phyloP scores from a whole-genome alignment of 108 stramenopile species.

The Cyclotella baltica region DNA sequence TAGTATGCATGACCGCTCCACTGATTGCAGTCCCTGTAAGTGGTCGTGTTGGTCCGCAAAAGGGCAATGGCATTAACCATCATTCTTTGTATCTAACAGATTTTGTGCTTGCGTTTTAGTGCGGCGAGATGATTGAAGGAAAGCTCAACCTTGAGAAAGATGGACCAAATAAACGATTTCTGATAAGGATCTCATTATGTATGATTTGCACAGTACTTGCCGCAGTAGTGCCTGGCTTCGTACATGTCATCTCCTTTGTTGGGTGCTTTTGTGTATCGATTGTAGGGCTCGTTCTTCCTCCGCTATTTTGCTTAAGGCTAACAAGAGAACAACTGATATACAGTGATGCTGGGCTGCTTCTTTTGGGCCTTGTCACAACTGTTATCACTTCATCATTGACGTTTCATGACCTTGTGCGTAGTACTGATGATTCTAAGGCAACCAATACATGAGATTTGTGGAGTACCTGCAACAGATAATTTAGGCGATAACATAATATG shows the following conservation, averaged over 20 bases:
- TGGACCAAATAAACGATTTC: slow-evolving; percentile 16
- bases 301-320: slow-evolving; percentile 52
- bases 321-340: background rate
- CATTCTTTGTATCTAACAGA: background rate
- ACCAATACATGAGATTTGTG: no score
- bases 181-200: slow-evolving; percentile 62
- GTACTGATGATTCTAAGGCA: no score
- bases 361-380: slow-evolving; percentile 28
- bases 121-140: slow-evolving; percentile 80
- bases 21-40: slow-evolving; percentile 71
- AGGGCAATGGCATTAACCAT: no score
- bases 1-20: slow-evolving; percentile 71
- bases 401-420: background rate
- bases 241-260: slow-evolving; percentile 71
- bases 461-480: no score
- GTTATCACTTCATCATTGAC: slow-evolving; percentile 28
- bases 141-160: slow-evolving; percentile 48
- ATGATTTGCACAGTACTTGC: slow-evolving; percentile 55
- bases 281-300: slow-evolving; percentile 73
- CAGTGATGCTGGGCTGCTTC: slow-evolving; percentile 15
- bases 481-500: no score
- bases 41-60: no score
- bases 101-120: background rate
- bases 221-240: slow-evolving; percentile 71
- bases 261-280: slow-evolving; percentile 82